Base-by-base conservation (phyloP, 495 filamentous ascomycete genomes). In the Jackrogersella minutella region DNA sequence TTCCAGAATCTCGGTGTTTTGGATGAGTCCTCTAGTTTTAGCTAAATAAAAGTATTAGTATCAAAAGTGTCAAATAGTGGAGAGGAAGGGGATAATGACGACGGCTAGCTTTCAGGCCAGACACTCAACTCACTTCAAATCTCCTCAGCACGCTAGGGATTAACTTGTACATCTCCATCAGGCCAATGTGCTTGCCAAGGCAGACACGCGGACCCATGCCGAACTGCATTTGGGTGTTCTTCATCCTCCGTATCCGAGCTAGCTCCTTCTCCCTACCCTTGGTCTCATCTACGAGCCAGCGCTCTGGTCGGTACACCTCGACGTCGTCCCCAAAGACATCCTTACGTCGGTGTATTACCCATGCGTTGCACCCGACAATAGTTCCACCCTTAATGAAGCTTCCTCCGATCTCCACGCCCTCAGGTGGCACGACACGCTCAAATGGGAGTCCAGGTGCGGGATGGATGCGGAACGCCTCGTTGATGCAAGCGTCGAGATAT, bases 401-500 rank as follows among this genome's bases (percentile, higher is more conserved):
- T 13, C 83, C 84, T 13, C 76, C 74, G 43, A 88, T 77, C 5
- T 79, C 74, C 13, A 80, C 73, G 2, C 85, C 86, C 17, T 79
- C 78, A 17, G 68, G 68, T 1, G 81, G 86, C 3, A 86, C 83
- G 44, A 84, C 72, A 8, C 84, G 80, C 68, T 86, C 84, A 14
- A 86, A 77, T 8, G 80, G 74, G 1, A 86, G 74, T 0, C 80
- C 79, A 5, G 80, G 73, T 5, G 84, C 79, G 0, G 87, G 82
- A 69, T 87, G 82, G 4, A 87, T 41, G 3, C 86, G 82, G 70
- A 88, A 55, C 0, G 81, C 78, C 70, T 92, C 90, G 65, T 88
- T 85, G 59, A 91, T 82, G 13, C 85, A 81, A 0, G 88, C 86
- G 43, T 88, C 84, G 14, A 91, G 80, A 56, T 90, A 91, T 0